Evolutionary conservation across 108 stramenopile genomes (phyloP).

Genomic region (Chaetoceros muelleri): DNA sequence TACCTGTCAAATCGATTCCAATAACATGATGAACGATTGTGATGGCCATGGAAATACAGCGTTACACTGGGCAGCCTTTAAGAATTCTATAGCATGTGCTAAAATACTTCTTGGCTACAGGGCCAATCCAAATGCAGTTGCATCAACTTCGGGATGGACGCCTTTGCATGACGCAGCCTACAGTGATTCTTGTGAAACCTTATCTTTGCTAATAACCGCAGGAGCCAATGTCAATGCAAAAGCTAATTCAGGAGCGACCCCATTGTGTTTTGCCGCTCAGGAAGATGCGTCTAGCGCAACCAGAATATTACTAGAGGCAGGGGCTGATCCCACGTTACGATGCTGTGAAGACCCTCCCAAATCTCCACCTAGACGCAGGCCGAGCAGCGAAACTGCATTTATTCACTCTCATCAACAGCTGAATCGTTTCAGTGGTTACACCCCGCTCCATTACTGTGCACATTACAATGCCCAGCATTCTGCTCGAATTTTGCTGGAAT

Average conservation of each 20-base stretch:
- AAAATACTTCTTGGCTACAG: slow-evolving; percentile 49
- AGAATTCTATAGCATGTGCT: slow-evolving; percentile 59
- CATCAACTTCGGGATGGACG: slow-evolving; percentile 83
- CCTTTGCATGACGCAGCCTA: slow-evolving; percentile 82
- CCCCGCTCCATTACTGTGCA: slow-evolving; percentile 78
- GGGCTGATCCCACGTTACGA: slow-evolving; percentile 61
- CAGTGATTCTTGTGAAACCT: slow-evolving; percentile 61
- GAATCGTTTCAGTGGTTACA: slow-evolving; percentile 75
- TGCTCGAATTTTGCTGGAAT: slow-evolving; percentile 43
- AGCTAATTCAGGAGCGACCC: slow-evolving; percentile 76
- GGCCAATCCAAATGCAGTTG: slow-evolving; percentile 62
- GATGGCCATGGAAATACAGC: slow-evolving; percentile 87
- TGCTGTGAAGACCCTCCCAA: slow-evolving; percentile 48
- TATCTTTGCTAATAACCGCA: slow-evolving; percentile 47
- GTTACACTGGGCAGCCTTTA: slow-evolving; percentile 83
- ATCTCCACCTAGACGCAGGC: slow-evolving; percentile 1
- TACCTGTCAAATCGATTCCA: slow-evolving; percentile 1
- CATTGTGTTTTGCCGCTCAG: slow-evolving; percentile 79
- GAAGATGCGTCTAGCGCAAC: slow-evolving; percentile 61
- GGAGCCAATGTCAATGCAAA: slow-evolving; percentile 69
- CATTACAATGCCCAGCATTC: slow-evolving; percentile 77
- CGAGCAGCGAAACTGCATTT: slow-evolving; percentile 21
- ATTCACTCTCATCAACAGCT: slow-evolving; percentile 37
- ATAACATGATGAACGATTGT: slow-evolving; percentile 1
- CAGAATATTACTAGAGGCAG: slow-evolving; percentile 42